Evolutionary conservation across 1,139 yeast species (phyloP).

Genomic region (Blastobotrys persicus): DNA sequence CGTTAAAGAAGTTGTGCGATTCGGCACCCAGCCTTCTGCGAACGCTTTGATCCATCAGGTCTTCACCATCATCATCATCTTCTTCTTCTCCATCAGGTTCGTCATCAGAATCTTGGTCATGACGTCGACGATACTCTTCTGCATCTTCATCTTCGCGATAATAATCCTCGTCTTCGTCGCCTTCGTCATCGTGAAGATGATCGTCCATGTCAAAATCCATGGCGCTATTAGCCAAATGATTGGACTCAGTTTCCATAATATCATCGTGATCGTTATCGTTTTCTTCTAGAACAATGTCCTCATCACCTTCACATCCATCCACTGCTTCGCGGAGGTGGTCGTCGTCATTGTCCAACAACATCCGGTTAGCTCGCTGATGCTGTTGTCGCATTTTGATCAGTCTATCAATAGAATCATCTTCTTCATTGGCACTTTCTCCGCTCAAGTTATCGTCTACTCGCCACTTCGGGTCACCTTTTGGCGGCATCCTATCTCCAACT

Average conservation of each 20-base stretch:
- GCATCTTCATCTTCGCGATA: constrained; percentile 12
- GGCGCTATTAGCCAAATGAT: constrained; percentile 3
- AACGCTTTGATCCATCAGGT: constrained; percentile 2
- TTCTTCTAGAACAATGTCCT: background rate
- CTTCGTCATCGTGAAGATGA: constrained; percentile 9
- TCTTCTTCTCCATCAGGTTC: constrained; percentile 7
- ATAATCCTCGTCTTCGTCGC: constrained; percentile 12
- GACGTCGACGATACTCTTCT: constrained; percentile 4
- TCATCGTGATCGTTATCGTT: constrained; percentile 9
- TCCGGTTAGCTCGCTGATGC: constrained; percentile 8
- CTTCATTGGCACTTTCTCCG: constrained; percentile 5
- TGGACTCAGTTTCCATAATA: constrained; percentile 8
- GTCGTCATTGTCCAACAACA: constrained; percentile 9
- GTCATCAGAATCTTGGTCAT: constrained; percentile 8
- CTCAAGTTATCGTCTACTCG: background rate
- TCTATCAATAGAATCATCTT: constrained; percentile 12
- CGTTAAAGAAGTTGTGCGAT: constrained; percentile 31
- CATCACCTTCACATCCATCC: constrained; percentile 5
- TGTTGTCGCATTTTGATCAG: constrained; percentile 13
- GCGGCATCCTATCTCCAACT: constrained; percentile 1
- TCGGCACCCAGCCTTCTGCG: background rate
- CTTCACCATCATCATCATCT: constrained; percentile 25
- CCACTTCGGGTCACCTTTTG: constrained; percentile 4
- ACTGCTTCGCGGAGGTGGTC: background rate
- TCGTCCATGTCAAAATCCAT: constrained; percentile 8